Conservation (phyloP, 1,284 basidiomycete genomes). For the Sporisorium graminicola region DNA sequence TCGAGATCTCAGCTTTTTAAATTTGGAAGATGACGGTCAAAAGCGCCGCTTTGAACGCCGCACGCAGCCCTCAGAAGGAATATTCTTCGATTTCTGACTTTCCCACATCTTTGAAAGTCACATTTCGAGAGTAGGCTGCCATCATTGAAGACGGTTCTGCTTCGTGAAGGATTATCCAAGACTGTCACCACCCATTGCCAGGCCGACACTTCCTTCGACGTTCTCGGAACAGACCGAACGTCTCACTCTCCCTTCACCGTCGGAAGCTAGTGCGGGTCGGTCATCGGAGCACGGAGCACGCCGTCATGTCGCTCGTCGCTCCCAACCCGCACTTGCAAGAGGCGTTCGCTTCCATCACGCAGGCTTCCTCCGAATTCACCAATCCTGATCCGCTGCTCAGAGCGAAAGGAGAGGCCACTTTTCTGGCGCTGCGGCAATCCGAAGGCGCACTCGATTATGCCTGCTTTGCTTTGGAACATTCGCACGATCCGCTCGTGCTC, state of each 20-base stretch:
- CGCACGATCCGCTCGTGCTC: slow-evolving; percentile 52
- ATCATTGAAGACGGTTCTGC: neutral
- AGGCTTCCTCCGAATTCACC: slow-evolving; percentile 53
- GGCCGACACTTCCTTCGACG: neutral
- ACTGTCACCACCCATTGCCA: neutral
- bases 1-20: neutral
- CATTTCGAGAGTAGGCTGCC: neutral
- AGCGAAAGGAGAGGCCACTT: slow-evolving; percentile 56
- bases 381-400: slow-evolving; percentile 53
- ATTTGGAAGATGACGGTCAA: slow-evolving; percentile 3
- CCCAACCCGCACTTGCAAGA: slow-evolving; percentile 50
- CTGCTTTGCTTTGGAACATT: slow-evolving; percentile 54
- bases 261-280: slow-evolving; percentile 10
- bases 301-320: slow-evolving; percentile 44
- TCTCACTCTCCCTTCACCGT: neutral
- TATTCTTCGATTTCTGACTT: slow-evolving; percentile 2
- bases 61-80: neutral
- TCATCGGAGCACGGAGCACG: slow-evolving; percentile 15
- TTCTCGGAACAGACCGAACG: neutral
- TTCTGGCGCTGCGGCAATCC: slow-evolving; percentile 53
- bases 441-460: slow-evolving; percentile 58
- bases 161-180: too few relatives aligned
- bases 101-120: neutral
- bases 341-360: slow-evolving; percentile 51
- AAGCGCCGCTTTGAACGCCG: slow-evolving; percentile 28